Percentiles rank a stretch among this genome's conserved stretches.
Conservation (phyloP, 2,329 filamentous ascomycete genomes). For the Colletotrichum tropicicola region DNA sequence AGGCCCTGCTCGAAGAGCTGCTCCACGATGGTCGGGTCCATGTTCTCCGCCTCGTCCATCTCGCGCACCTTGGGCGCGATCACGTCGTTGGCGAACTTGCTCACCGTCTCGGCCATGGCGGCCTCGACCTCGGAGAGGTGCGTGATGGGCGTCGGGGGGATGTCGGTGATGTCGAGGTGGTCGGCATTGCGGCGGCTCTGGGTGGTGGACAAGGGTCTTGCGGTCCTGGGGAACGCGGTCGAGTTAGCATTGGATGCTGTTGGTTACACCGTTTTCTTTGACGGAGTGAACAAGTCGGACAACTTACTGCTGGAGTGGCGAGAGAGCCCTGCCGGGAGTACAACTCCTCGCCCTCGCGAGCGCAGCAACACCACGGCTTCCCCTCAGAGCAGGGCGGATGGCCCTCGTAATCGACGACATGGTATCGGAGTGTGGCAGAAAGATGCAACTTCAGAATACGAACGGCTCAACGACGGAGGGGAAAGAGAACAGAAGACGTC, state of each 20-base stretch:
- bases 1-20: conserved; percentile 96
- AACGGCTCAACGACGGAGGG: background rate
- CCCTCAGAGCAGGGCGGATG: conserved; percentile 60
- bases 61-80: conserved; percentile 92
- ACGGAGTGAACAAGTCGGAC: background rate
- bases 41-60: conserved; percentile 96
- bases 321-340: conserved; percentile 25
- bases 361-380: conserved; percentile 45
- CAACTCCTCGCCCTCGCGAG: conserved; percentile 36
- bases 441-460: background rate
- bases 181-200: conserved; percentile 58
- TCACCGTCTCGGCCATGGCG: conserved; percentile 89
- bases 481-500: background rate
- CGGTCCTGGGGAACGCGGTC: conserved; percentile 35
- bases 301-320: conserved; percentile 41
- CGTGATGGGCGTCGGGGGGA: conserved; percentile 91
- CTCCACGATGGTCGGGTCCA: conserved; percentile 90
- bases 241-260: no score
- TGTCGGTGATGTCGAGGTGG: conserved; percentile 71
- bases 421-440: conserved; percentile 31
- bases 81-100: conserved; percentile 88
- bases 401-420: conserved; percentile 61
- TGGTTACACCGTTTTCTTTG: background rate
- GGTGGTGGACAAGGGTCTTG: conserved; percentile 69
- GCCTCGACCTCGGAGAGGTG: conserved; percentile 90